Evolutionary conservation across 2,329 filamentous ascomycete genomes (phyloP), one percentile per base, ranked within the genome.

Genomic region (Pseudocercospora vitis): DNA sequence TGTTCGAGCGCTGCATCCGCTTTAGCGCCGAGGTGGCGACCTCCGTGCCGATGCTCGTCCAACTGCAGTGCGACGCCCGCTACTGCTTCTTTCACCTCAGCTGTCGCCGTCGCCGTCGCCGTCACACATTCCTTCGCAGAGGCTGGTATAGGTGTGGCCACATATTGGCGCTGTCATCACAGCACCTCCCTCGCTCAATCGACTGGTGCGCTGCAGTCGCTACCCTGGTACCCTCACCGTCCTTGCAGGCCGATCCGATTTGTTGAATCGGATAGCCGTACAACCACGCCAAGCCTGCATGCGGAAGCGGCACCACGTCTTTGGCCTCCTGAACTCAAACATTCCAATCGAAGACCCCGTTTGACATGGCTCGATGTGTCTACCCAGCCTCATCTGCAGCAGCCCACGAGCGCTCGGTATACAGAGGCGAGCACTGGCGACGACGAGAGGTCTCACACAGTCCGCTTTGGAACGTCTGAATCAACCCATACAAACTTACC

Each of bases 401-500:
- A 46, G 57, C 52, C 62, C 55, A 54, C 57, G 32, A 44, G 47
- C 50, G 26, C 11, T 19, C 44, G 32, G 44, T 11, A 42, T 26
- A 42, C 37, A 42, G 37, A 48, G 54, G 16, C 23, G 33, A 48
- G 55, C 61, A 57, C 23, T 51, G 16, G 35, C 26, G 33, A 40
- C 50, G 35, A 56, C 46, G 50, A 62, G 63, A 62, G 64, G 63
- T 45, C 49, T 65, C 6, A 63, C 65, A 7, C 57, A 50, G n/a
- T 42, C 52, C 7, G 28, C 61, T 52, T 53, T 62, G 58, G 48
- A 61, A 23, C 53, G 57, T 11, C 54, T 67, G 39, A 50, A 58
- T 9, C 42, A 56, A 9, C 65, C 68, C 19, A 65, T 77, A 29
- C 75, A 78, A 62, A 73, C 71, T 59, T 78, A 78, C 64, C 60